Evolutionary conservation across 2,329 filamentous ascomycete species (phyloP).

Genomic region (Pseudophaeomoniella oleicola): DNA sequence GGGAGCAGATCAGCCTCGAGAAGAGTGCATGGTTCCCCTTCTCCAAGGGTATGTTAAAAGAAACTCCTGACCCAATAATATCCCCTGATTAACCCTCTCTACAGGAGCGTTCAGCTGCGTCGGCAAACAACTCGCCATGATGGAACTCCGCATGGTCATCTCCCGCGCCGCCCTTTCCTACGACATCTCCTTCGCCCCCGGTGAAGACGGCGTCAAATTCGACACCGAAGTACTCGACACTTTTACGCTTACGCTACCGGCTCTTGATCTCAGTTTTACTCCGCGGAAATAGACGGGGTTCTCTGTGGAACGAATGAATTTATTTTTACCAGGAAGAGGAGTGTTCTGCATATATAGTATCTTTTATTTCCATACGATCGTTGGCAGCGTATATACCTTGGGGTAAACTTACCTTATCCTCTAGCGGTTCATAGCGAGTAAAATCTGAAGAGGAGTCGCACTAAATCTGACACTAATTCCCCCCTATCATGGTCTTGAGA

Average conservation of each 20-base stretch:
- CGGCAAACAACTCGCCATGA: slow-evolving; percentile 17
- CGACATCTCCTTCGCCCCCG: slow-evolving; percentile 10
- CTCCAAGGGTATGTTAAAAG: slow-evolving; percentile 7
- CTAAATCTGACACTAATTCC: no score
- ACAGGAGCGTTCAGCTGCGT: slow-evolving; percentile 16
- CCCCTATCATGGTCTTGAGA: no score
- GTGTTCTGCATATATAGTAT: no score
- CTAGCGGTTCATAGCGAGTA: no score
- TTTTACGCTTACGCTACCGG: slow-evolving; percentile 15
- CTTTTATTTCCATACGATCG: no score
- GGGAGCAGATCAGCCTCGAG: slow-evolving; percentile 9
- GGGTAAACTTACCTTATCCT: no score
- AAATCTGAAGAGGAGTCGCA: no score
- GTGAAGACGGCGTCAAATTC: slow-evolving; percentile 10
- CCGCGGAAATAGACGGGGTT: slow-evolving; percentile 2
- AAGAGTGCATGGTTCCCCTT: slow-evolving; percentile 16
- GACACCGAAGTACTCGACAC: slow-evolving; percentile 9
- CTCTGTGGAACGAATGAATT: no score
- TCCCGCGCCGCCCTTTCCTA: slow-evolving; percentile 10
- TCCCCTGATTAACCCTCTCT: no score
- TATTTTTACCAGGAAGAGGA: no score
- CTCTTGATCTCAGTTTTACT: slow-evolving; percentile 14
- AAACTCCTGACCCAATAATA: not conserved
- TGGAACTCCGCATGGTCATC: slow-evolving; percentile 16
- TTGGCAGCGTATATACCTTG: no score